Evolutionary conservation across 441 rosid species (phyloP).

Genomic region (Jatropha multifida): DNA sequence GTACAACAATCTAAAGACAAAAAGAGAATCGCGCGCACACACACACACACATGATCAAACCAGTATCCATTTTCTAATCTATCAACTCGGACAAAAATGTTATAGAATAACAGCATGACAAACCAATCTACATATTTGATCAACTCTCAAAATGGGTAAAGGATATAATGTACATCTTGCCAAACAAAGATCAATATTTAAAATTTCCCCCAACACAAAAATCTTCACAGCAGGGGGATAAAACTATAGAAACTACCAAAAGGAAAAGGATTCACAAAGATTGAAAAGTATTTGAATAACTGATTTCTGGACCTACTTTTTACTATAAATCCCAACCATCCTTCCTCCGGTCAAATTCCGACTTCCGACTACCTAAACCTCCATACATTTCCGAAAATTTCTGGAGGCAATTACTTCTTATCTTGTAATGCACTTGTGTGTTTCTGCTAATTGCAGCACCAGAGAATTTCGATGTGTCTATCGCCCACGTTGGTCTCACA

Average conservation of each 20-base stretch:
- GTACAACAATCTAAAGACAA: too few relatives aligned
- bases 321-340: slow-evolving; percentile 92
- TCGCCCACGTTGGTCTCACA: slow-evolving; percentile 76
- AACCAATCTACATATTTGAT: slow-evolving; percentile 16
- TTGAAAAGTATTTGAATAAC: background rate
- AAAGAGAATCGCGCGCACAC: too few relatives aligned
- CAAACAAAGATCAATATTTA: slow-evolving; percentile 13
- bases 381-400: slow-evolving; percentile 74
- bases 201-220: slow-evolving; percentile 20
- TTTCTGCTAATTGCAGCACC: slow-evolving; percentile 85
- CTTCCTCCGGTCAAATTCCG: slow-evolving; percentile 59
- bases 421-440: slow-evolving; percentile 72
- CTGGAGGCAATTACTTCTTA: slow-evolving; percentile 68
- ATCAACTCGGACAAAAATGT: background rate
- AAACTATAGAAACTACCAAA: slow-evolving; percentile 26
- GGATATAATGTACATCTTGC: slow-evolving; percentile 27
- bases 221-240: slow-evolving; percentile 28
- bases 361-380: slow-evolving; percentile 49
- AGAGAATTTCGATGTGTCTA: slow-evolving; percentile 83
- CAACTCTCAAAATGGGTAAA: slow-evolving; percentile 17
- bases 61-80: too few relatives aligned
- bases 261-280: background rate
- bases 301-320: background rate
- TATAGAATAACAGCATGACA: background rate
- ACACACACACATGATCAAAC: too few relatives aligned